phyloP scores from a whole-genome alignment of 495 filamentous ascomycete species.

The Parachaetomium inaequale region DNA sequence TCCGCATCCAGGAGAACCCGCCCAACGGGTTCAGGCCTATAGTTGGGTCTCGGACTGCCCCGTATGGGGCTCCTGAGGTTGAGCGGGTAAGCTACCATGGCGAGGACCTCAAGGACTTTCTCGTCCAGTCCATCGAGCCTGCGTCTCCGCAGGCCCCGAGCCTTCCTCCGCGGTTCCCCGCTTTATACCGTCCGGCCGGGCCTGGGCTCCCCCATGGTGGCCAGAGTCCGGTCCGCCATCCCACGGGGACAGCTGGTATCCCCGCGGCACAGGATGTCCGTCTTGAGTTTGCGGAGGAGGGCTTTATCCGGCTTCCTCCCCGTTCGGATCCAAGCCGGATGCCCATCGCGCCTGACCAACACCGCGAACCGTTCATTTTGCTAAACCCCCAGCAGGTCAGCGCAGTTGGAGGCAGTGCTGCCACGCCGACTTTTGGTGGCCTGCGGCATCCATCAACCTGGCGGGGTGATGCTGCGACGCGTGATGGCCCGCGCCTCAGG shows the following conservation, averaged over 20 bases:
- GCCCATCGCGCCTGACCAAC: background rate
- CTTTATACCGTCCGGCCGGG: conserved; percentile 2
- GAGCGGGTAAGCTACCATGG: conserved; percentile 21
- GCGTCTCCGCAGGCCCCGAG: conserved; percentile 26
- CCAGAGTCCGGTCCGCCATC: background rate
- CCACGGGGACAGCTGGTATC: background rate
- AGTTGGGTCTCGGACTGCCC: conserved; percentile 21
- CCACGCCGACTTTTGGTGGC: background rate
- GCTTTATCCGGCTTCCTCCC: conserved; percentile 29
- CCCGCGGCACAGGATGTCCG: background rate
- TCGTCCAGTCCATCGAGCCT: conserved; percentile 43
- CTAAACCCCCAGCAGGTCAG: conserved; percentile 10
- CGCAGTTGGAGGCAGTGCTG: background rate
- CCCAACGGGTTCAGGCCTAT: conserved; percentile 18
- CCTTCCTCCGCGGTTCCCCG: conserved; percentile 12
- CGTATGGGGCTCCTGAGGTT: background rate
- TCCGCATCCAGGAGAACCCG: background rate
- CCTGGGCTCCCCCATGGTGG: background rate
- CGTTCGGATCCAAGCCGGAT: conserved; percentile 17
- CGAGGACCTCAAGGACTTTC: conserved; percentile 38
- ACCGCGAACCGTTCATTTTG: conserved; percentile 1
- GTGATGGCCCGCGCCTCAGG: conserved; percentile 10
- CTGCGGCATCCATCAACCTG: conserved; percentile 9
- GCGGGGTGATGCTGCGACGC: conserved; percentile 5
- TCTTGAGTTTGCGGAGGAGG: conserved; percentile 14